These are phyloP conservation scores for Trichoderma breve DNA, from an alignment of 2,329 filamentous ascomycete species.

Conservation along the genomic window DNA sequence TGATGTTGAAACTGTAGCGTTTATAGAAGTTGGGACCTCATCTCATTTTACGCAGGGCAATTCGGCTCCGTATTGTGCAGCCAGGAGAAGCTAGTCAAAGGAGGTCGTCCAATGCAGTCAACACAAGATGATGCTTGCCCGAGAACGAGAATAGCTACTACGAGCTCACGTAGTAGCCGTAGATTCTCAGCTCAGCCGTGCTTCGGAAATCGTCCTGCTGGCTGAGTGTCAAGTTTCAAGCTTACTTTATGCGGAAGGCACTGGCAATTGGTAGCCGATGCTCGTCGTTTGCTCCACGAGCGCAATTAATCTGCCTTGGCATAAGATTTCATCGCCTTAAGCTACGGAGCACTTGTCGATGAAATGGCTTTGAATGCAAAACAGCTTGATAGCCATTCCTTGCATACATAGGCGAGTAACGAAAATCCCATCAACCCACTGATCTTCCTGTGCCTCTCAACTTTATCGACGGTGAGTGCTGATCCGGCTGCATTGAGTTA, in stretches of 20 bases:
- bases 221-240: background rate
- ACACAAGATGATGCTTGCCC: background rate
- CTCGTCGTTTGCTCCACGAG: background rate
- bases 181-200: background rate
- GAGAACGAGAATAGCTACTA: background rate
- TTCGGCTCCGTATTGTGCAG: background rate
- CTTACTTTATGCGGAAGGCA: background rate
- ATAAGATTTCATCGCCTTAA: background rate
- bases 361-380: background rate
- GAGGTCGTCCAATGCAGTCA: background rate
- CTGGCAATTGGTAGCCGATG: background rate
- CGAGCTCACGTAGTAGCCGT: background rate
- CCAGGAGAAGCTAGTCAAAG: background rate
- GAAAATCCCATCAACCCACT: background rate
- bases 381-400: background rate
- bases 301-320: background rate
- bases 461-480: background rate
- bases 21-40: background rate
- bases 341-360: background rate
- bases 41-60: background rate
- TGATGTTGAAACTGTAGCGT: background rate
- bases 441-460: background rate
- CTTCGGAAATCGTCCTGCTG: background rate
- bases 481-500: background rate
- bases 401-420: background rate